Evolutionary conservation across 140 eudicot species (phyloP).

Genomic region (Stevia rebaudiana): DNA sequence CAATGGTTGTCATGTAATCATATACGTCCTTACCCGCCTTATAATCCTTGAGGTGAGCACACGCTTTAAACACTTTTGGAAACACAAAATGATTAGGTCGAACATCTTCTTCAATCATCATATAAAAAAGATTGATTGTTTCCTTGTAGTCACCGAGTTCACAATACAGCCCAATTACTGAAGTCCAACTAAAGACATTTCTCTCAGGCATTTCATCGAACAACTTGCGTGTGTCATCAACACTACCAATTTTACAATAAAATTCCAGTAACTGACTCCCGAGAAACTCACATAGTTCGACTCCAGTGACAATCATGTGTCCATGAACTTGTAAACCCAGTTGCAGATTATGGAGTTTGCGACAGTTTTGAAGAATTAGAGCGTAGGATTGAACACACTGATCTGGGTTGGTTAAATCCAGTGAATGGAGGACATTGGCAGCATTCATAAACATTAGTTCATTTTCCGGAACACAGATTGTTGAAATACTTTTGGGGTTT

Average conservation of each 20-base stretch:
- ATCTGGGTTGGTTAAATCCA: conserved; percentile 39
- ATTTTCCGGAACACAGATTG: conserved; percentile 3
- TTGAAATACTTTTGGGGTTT: conserved; percentile 7
- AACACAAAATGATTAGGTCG: conserved; percentile 45
- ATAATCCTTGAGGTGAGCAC: conserved; percentile 39
- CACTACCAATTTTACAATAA: conserved; percentile 25
- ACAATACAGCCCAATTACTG: conserved; percentile 25
- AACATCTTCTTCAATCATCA: conserved; percentile 35
- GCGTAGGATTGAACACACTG: conserved; percentile 30
- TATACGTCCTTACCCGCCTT: conserved; percentile 35
- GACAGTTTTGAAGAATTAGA: conserved; percentile 25
- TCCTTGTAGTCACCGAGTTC: conserved; percentile 33
- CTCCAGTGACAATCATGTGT: conserved; percentile 38
- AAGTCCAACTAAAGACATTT: conserved; percentile 35
- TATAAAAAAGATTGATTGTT: conserved; percentile 27
- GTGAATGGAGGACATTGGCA: conserved; percentile 15
- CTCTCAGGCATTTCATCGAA: conserved; percentile 37
- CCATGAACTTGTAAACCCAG: conserved; percentile 42
- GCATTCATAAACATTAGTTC: neutral
- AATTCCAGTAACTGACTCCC: conserved; percentile 35
- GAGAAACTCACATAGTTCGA: conserved; percentile 36
- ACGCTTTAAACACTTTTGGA: conserved; percentile 43
- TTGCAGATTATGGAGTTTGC: conserved; percentile 21
- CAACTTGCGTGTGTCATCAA: conserved; percentile 20
- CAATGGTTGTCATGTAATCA: conserved; percentile 43